Evolutionary conservation across 2,329 filamentous ascomycete species (phyloP).

Genomic region (Diaporthe helianthi): DNA sequence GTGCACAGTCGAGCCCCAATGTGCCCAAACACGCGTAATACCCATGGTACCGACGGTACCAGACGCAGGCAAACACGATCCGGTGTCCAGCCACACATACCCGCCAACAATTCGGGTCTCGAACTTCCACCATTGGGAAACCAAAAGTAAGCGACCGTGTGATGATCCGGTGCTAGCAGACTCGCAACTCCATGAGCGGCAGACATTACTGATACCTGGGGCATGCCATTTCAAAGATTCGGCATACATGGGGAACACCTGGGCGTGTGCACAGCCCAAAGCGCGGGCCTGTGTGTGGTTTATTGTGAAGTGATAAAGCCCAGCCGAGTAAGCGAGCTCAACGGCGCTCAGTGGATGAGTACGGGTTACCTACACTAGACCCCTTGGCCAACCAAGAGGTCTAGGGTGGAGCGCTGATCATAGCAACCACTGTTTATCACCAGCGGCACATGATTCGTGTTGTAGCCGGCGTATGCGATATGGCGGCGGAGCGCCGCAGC

Average conservation of each 20-base stretch:
- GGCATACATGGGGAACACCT: slow-evolving; percentile 20
- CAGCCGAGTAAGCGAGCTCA: slow-evolving; percentile 8
- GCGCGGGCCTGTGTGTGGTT: slow-evolving; percentile 4
- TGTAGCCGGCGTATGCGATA: slow-evolving; percentile 2
- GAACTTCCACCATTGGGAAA: slow-evolving; percentile 23
- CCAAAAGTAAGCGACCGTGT: neutral
- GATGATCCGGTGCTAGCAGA: neutral
- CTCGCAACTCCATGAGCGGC: neutral
- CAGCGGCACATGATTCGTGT: slow-evolving; percentile 33
- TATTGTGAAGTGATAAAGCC: neutral
- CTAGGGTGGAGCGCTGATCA: neutral
- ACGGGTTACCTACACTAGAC: no score
- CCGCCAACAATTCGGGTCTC: slow-evolving; percentile 6
- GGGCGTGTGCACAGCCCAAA: neutral
- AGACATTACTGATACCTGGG: slow-evolving; percentile 1
- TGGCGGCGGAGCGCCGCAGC: slow-evolving; percentile 31
- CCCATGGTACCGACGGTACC: neutral
- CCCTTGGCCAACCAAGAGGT: slow-evolving; percentile 12
- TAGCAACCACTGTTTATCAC: neutral
- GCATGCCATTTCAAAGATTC: slow-evolving; percentile 19
- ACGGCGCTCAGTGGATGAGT: slow-evolving; percentile 2
- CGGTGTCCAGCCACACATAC: slow-evolving; percentile 23
- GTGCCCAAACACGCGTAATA: slow-evolving; percentile 17
- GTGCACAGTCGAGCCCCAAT: neutral
- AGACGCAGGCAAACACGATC: slow-evolving; percentile 7